Percentiles rank a stretch among this genome's conserved stretches.
Conservation (phyloP, 2,329 filamentous ascomycete species). For the Thielaviopsis populi region DNA sequence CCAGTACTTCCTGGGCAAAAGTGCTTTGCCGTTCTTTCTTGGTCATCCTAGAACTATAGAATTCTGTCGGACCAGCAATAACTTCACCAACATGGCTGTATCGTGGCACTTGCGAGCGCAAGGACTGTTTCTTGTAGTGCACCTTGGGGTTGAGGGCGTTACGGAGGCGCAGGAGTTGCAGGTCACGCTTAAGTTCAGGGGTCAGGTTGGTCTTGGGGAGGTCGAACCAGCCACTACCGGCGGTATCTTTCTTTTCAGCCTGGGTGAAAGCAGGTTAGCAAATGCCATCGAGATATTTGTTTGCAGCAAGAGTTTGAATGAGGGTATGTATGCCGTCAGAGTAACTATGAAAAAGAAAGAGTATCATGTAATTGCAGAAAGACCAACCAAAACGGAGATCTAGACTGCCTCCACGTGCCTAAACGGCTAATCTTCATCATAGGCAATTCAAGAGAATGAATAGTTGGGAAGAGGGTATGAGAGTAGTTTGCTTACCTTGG, state of each 20-base stretch:
- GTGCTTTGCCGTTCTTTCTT: conserved; percentile 81
- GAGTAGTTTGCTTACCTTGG: conserved; percentile 23
- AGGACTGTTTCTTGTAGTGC: conserved; percentile 62
- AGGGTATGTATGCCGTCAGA: conserved; percentile 35
- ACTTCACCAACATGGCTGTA: conserved; percentile 84
- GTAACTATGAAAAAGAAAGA: conserved; percentile 54
- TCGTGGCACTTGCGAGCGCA: conserved; percentile 44
- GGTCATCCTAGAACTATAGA: conserved; percentile 61
- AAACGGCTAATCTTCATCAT: conserved; percentile 30
- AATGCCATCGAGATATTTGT: background rate
- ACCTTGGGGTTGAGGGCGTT: conserved; percentile 76
- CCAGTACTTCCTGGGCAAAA: conserved; percentile 71
- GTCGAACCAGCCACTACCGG: conserved; percentile 75
- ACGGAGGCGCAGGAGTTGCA: conserved; percentile 81
- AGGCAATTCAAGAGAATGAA: conserved; percentile 11
- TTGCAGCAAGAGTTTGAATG: conserved; percentile 9
- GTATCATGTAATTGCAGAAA: conserved; percentile 44
- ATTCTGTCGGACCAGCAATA: conserved; percentile 78
- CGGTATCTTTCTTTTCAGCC: conserved; percentile 31
- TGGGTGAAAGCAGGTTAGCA: background rate
- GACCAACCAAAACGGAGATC: conserved; percentile 29
- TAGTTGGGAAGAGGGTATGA: conserved; percentile 5
- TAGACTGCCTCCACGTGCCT: conserved; percentile 27
- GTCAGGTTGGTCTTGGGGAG: conserved; percentile 74
- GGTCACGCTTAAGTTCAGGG: conserved; percentile 70